Evolutionary conservation across 495 filamentous ascomycete species (phyloP), one percentile per base, ranked within the genome.

Genomic region (Daldinia childiae): DNA sequence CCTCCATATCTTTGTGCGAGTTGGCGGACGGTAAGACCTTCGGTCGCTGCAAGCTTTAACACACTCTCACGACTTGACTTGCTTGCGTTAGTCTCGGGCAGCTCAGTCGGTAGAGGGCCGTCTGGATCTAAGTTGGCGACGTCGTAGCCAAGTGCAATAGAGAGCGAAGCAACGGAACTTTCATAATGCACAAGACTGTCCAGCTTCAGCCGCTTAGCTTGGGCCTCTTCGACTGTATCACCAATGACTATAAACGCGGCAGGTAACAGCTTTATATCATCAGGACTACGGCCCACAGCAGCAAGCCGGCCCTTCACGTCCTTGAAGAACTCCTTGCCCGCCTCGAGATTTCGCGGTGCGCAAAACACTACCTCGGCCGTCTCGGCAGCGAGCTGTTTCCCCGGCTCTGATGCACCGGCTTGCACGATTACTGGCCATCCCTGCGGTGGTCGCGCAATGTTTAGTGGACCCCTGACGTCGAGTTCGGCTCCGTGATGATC

Each of bases 341-440:
- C 64, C 14, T 81, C 79, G 15, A 87, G 71, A 66, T 72, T 68
- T 8, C 73, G 69, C 34, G 78, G 78, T 24, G 77, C 76, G 62
- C 75, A 79, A 54, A 88, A 88, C 1, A 86, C 85, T 29, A 81
- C 85, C 72, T 88, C 86, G 0, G 86, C 86, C 15, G 85, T 87
- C 75, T 88, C 85, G 3, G 81, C 85, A 0, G 86, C 86, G 7
- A 88, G 72, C 71, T 87, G 84, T 7, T 80, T 71, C 0, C 86
- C 86, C 0, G 86, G 84, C 64, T 87, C 85, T 0, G 82, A 85
- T 67, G 86, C 84, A 0, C 86, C 86, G 9, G 85, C 86, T 62
- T 88, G 86, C 11, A 88, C 82, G 57, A 88, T 79, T 0, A 88
- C 86, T 3, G 86, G 86, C 85, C 85, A 87, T 0, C 86, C 85